A percentile compares a stretch with the other conserved stretches of the same genome.
phyloP scores from a whole-genome alignment of 768 basidiomycete species.

The Pulveroboletus sp. region DNA sequence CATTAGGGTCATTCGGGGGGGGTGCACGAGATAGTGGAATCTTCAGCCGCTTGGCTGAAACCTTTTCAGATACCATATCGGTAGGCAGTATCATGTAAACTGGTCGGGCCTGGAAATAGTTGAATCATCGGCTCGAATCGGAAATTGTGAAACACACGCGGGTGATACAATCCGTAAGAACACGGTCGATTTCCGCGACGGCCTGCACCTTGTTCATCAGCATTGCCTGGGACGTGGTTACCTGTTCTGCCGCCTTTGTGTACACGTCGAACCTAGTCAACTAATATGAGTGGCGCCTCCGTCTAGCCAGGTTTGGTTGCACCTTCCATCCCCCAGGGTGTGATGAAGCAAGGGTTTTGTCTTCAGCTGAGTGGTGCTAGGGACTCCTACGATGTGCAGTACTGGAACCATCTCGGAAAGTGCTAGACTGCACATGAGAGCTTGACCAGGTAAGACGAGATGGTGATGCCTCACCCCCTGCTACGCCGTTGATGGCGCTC shows the following conservation, averaged over 20 bases:
- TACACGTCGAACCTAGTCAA: slow-evolving; percentile 73
- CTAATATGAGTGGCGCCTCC: neutral
- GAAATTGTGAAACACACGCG: slow-evolving; percentile 32
- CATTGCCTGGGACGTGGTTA: slow-evolving; percentile 64
- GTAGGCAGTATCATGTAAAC: slow-evolving; percentile 86
- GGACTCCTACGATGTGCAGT: slow-evolving; percentile 82
- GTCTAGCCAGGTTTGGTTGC: neutral
- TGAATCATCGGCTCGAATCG: neutral
- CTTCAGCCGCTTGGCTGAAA: slow-evolving; percentile 59
- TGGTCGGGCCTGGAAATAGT: slow-evolving; percentile 58
- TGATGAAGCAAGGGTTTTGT: slow-evolving; percentile 77
- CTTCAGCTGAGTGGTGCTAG: slow-evolving; percentile 69
- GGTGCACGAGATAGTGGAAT: slow-evolving; percentile 49
- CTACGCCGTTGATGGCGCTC: slow-evolving; percentile 81
- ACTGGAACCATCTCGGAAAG: slow-evolving; percentile 89
- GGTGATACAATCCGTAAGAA: slow-evolving; percentile 65
- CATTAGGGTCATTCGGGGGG: slow-evolving; percentile 50
- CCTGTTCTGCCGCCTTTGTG: slow-evolving; percentile 64
- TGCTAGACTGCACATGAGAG: slow-evolving; percentile 35
- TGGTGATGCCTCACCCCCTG: slow-evolving; percentile 47
- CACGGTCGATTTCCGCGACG: slow-evolving; percentile 69
- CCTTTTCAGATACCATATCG: slow-evolving; percentile 67
- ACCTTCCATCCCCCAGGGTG: slow-evolving; percentile 82
- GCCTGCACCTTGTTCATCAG: slow-evolving; percentile 53
- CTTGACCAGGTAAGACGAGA: neutral